Percentiles rank a stretch among this genome's conserved stretches.
Conservation (phyloP, 306 rosid species). For the Quercus rubra region DNA sequence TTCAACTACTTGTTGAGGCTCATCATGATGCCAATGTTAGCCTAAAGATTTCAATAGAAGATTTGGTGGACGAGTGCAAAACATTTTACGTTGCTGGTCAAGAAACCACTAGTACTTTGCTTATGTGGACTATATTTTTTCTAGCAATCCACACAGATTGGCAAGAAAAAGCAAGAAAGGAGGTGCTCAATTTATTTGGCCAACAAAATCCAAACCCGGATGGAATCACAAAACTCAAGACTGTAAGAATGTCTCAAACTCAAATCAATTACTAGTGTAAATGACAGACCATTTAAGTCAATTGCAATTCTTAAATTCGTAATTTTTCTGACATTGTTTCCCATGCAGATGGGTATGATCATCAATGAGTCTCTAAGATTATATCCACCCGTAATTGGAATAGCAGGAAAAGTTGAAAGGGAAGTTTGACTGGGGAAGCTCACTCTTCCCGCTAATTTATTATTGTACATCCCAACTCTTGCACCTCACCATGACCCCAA, state of each 20-base stretch:
- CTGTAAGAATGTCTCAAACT: constrained; percentile 1
- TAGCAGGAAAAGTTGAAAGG: neutral
- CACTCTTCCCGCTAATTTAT: constrained; percentile 14
- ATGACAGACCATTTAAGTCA: no score
- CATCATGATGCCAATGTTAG: constrained; percentile 13
- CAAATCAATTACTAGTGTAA: neutral
- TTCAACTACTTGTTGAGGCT: constrained; percentile 25
- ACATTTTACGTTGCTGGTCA: constrained; percentile 27
- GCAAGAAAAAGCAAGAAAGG: constrained; percentile 34
- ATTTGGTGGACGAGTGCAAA: constrained; percentile 32
- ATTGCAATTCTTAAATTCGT: no score
- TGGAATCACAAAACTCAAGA: constrained; percentile 16
- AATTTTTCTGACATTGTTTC: no score
- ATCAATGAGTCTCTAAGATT: constrained; percentile 27
- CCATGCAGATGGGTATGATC: constrained; percentile 27
- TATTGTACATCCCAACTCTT: neutral
- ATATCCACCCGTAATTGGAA: neutral
- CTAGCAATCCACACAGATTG: constrained; percentile 32
- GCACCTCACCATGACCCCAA: constrained; percentile 25
- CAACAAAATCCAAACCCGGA: neutral
- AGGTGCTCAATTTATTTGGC: neutral
- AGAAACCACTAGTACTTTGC: constrained; percentile 29
- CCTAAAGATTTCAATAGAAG: constrained; percentile 13
- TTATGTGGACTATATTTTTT: constrained; percentile 25
- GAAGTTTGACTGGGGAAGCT: constrained; percentile 17